A percentile compares a stretch with the other conserved stretches of the same genome.
Conservation (phyloP, 169 alveolate genomes). For the Sarcocystis neurona region DNA sequence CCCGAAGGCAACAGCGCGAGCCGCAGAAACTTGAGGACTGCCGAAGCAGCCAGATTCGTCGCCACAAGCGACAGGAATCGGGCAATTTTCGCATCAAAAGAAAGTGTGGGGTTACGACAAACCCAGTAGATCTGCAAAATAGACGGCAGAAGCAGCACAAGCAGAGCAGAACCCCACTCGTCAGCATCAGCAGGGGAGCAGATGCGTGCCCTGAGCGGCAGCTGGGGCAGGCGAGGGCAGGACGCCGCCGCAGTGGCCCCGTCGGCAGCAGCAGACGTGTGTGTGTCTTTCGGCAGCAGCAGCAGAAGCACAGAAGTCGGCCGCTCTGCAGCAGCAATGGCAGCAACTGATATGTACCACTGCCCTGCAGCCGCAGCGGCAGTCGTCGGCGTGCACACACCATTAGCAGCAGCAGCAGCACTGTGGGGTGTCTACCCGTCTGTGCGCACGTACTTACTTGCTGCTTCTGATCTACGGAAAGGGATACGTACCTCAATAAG, state of each 20-base stretch:
- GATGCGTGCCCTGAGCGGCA: too few relatives aligned
- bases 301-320: too few relatives aligned
- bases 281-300: too few relatives aligned
- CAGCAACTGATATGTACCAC: too few relatives aligned
- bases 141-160: not conserved
- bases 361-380: too few relatives aligned
- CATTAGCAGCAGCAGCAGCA: too few relatives aligned
- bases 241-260: too few relatives aligned
- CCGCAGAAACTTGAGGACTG: not conserved
- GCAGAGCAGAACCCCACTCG: not conserved
- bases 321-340: too few relatives aligned
- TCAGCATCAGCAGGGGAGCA: too few relatives aligned
- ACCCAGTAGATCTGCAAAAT: not conserved
- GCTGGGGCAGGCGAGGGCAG: too few relatives aligned
- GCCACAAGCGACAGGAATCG: conserved; percentile 1
- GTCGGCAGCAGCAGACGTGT: too few relatives aligned
- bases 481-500: conserved; percentile 1
- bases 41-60: conserved; percentile 46
- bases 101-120: not conserved
- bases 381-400: too few relatives aligned
- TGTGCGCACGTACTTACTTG: not conserved
- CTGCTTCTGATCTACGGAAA: not conserved
- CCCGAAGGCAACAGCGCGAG: conserved; percentile 12
- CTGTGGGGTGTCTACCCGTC: not conserved
- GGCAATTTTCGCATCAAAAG: not conserved